phyloP scores from a whole-genome alignment of 148 eudicot genomes.

The Fagopyrum esculentum region DNA sequence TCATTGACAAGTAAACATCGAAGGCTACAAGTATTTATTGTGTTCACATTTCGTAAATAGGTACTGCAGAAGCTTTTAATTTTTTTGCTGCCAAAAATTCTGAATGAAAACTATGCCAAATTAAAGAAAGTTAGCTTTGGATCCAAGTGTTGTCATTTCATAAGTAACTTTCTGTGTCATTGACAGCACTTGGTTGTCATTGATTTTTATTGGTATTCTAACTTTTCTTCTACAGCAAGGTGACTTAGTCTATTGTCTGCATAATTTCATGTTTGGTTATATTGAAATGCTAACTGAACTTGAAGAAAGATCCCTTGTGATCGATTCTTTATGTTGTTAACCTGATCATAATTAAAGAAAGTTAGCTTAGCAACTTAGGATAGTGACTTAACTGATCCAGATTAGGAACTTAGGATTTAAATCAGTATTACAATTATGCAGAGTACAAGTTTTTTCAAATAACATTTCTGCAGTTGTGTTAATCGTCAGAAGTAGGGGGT shows the following conservation, averaged over 20 bases:
- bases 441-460: constrained; percentile 78
- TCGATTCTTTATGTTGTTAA: not conserved
- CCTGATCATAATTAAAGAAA: not conserved
- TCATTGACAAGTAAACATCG: too few species aligned
- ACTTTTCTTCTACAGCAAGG: not conserved
- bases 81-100: too few species aligned
- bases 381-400: not conserved
- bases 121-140: too few species aligned
- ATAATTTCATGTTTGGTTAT: not conserved
- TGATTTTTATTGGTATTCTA: not conserved
- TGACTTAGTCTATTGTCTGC: not conserved
- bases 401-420: not conserved
- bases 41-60: too few species aligned
- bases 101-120: too few species aligned
- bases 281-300: not conserved
- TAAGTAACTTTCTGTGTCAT: too few species aligned
- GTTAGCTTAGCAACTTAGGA: not conserved
- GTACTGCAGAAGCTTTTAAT: too few species aligned
- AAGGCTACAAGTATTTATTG: too few species aligned
- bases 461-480: constrained; percentile 56
- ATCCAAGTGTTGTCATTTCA: too few species aligned
- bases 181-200: not conserved
- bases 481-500: constrained; percentile 52
- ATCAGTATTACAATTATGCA: constrained; percentile 18
- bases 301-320: not conserved